Base-by-base conservation (phyloP, 257 asterid genomes). In the Solanum neorickii region DNA sequence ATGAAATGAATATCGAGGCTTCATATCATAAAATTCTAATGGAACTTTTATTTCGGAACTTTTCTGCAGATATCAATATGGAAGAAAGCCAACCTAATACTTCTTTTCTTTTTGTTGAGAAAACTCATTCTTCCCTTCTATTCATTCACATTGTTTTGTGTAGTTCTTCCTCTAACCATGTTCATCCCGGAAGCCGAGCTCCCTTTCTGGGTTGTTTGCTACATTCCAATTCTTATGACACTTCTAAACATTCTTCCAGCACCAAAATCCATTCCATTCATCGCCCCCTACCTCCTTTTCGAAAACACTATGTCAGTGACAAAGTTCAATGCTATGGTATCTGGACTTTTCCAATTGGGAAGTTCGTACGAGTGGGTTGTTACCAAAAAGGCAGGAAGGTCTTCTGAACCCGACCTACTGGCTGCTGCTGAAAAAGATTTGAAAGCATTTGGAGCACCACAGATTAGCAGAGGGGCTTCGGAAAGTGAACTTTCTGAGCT, bases 271-370 rank as follows among this genome's bases (percentile, higher is more conserved):
- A 87, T 94, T 80, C 95, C 97, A 9, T 94, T 94, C 91, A 84
- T 94, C 11, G 95, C 97, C 70, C 97, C 97, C 1, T 93, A 94
- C 87, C 95, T 94, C 42, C 94, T 94, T 31, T 94, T 94, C 10
- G 96, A 94, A 76, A 94, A 94, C 93, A 93, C 97, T 14, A 94
- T 93, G 94, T 93, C 97, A 1, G 93, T 94, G 76, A 94, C 97
- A 70, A 94, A 94, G 89, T 94, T 94, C 93, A 94, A 93, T 15
- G 97, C 97, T 2, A 94, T 93, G 97, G 68, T 93, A 15, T 94
- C 96, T 0, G 96, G 95, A 29, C 92, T 94, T 27, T 93, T 94
- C 90, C 96, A 93, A 73, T 88, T 94, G 47, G 94, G 94, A 88
- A 92, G 97, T 89, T 94, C 97, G 5, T 94, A 94, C 7, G 97